Conservation (phyloP, 176 grass and related monocot species). For the Guadua angustifolia region DNA sequence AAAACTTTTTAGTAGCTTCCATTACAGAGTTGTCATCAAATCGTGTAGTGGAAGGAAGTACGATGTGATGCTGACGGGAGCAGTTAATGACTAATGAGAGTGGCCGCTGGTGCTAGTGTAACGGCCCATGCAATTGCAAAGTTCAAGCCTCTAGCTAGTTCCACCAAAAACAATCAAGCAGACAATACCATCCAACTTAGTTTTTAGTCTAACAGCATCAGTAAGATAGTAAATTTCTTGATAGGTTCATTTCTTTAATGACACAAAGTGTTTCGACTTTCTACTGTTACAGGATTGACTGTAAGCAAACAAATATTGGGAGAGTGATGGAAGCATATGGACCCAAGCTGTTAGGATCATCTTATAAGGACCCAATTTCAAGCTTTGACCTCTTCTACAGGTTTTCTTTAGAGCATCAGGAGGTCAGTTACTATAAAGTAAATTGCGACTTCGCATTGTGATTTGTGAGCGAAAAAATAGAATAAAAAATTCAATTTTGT, state of each 20-base stretch:
- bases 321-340: conserved; percentile 78
- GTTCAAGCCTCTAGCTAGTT: neutral
- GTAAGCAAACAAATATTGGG: conserved; percentile 82
- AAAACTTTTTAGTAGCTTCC: neutral
- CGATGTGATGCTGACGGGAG: neutral
- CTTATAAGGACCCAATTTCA: conserved; percentile 74
- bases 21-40: neutral
- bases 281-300: conserved; percentile 49
- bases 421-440: conserved; percentile 51
- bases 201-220: neutral
- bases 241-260: neutral
- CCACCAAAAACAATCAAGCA: neutral
- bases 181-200: neutral
- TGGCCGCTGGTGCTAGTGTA: neutral
- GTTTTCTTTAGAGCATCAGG: conserved; percentile 66
- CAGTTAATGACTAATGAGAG: neutral
- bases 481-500: neutral
- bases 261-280: neutral
- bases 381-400: conserved; percentile 65
- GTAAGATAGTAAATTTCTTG: neutral
- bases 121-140: neutral
- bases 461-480: neutral
- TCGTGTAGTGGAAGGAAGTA: neutral
- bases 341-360: conserved; percentile 67
- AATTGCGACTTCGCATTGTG: neutral